These are phyloP conservation scores for Termitomyces sp. DNA, from an alignment of 768 basidiomycete species.

Conservation along the genomic window DNA sequence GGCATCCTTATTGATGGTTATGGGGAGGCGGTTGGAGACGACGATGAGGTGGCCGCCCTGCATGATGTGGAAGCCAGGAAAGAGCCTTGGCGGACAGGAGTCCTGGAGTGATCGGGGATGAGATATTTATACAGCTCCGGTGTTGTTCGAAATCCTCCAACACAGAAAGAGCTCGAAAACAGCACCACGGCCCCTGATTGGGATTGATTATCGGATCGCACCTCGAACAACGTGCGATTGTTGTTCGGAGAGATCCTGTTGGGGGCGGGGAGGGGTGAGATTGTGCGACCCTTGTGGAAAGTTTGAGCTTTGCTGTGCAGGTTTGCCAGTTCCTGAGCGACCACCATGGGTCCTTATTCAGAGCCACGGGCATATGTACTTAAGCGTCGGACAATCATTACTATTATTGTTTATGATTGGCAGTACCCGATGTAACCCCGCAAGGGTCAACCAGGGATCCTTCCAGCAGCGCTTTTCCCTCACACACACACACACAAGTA, in stretches of 20 bases:
- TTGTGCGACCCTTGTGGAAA: not conserved
- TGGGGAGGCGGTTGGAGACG: conserved; percentile 91
- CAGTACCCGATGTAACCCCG: conserved; percentile 10
- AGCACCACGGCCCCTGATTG: conserved; percentile 24
- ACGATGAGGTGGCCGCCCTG: conserved; percentile 79
- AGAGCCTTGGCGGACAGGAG: conserved; percentile 16
- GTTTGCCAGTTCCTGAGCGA: not conserved
- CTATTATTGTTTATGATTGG: conserved; percentile 2
- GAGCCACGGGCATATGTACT: not conserved
- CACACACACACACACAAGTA: not conserved
- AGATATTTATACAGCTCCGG: conserved; percentile 11
- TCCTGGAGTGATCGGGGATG: conserved; percentile 16
- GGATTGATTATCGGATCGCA: conserved; percentile 26
- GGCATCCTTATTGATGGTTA: conserved; percentile 93
- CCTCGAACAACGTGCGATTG: conserved; percentile 24
- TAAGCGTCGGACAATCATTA: not conserved
- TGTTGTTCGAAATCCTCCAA: not conserved
- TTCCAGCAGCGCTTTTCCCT: conserved; percentile 4
- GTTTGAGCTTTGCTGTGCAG: not conserved
- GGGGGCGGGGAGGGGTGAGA: not conserved
- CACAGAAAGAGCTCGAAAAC: conserved; percentile 17
- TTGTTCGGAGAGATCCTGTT: conserved; percentile 5
- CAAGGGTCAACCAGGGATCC: not conserved
- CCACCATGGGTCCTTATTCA: not conserved
- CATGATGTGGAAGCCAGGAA: conserved; percentile 33